Base-by-base conservation (phyloP, 176 grass and related monocot species). In the Leersia perrieri region DNA sequence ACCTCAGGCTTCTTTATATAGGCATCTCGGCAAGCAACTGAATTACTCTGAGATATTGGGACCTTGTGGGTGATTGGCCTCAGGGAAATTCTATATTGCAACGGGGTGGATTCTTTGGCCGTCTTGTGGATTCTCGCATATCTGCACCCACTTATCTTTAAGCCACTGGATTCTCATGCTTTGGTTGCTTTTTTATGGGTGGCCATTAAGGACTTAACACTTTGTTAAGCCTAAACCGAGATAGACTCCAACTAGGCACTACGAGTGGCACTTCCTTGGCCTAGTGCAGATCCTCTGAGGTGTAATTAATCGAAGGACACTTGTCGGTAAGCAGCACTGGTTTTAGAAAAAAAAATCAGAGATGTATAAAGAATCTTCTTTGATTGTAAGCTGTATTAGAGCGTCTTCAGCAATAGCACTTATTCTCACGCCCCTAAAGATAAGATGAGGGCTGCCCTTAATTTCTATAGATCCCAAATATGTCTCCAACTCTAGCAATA, bases 61-160 rank as follows among this genome's bases (percentile, higher is more conserved):
- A 8, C 26, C 65, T 6, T 7, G 33, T 28, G 20, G 63, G 73
- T 11, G 42, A 49, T 83, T 80, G 87, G 87, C 22, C 68, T 47
- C 5, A 22, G 57, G 60, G 60, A 35, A 53, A 45, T 88, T 60
- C 0, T 79, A 66, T 79, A 79, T 79, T 75, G 38, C 53, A 60
- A 63, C 45, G 20, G 30, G 12, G 53, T 25, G 47, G 51, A 80
- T 84, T 80, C 61, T 84, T 84, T 69, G 36, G 69, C 36, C 16
- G 45, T 44, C 60, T 32, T 69, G 70, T 84, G 70, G 63, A 80
- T 84, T 75, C 76, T 70, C 76, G 51, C 81, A 75, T 89, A 69
- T 84, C 81, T 84, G 38, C 81, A 51, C 75, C 87, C 81, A 80
- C 76, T 89, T 55, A 75, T 84, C 61, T 68, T 84, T 73, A 64